phyloP scores from a whole-genome alignment of 2,329 filamentous ascomycete genomes.

The Lasiodiplodia theobromae region DNA sequence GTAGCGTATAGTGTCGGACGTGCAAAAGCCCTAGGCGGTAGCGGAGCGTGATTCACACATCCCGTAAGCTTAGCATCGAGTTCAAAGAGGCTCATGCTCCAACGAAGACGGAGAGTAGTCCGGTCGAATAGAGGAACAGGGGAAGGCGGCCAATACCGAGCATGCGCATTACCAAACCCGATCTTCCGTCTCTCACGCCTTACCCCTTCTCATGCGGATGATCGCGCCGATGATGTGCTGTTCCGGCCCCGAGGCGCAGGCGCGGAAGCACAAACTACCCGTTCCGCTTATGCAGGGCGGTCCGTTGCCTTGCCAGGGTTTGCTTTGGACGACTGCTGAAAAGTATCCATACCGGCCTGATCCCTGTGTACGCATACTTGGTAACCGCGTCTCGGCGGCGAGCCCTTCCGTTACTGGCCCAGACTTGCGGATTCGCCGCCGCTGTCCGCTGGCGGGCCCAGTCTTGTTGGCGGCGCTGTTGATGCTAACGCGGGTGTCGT shows the following conservation, averaged over 20 bases:
- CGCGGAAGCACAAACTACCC: constrained; percentile 26
- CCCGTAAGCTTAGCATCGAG: background rate
- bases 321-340: background rate
- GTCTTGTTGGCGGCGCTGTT: background rate
- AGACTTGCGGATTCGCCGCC: background rate
- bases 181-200: constrained; percentile 4
- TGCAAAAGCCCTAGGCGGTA: background rate
- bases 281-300: constrained; percentile 24
- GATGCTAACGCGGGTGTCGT: constrained; percentile 8
- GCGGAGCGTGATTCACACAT: background rate
- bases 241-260: constrained; percentile 11
- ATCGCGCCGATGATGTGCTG: constrained; percentile 26
- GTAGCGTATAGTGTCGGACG: background rate
- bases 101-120: background rate
- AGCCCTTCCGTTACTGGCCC: background rate
- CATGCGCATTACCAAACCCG: background rate
- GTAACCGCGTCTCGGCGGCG: background rate
- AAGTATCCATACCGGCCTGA: background rate
- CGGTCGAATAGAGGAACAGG: background rate
- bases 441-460: background rate
- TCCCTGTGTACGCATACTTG: background rate
- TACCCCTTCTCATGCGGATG: constrained; percentile 12
- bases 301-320: constrained; percentile 4
- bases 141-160: constrained; percentile 11
- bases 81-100: background rate